Evolutionary conservation across 352 stramenopile species (phyloP), one percentile per base, ranked within the genome.

Genomic region (Globisporangium cylindrosporum): DNA sequence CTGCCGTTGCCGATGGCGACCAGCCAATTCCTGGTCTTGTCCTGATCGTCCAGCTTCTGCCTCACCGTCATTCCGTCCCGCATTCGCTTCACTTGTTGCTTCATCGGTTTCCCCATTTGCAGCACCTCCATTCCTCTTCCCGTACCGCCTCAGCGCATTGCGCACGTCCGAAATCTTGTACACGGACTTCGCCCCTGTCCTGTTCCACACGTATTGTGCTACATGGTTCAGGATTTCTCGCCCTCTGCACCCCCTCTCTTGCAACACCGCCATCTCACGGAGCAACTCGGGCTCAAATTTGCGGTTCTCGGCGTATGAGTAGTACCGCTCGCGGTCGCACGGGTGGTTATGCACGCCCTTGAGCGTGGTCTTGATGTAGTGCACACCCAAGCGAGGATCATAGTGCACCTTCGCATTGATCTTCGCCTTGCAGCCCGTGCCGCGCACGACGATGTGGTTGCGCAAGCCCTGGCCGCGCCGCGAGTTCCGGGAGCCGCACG

Each of bases 281-380:
- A 64, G 22, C n/a, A 64, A 15, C 59, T 14, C 59, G 1, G 59
- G 22, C 24, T 64, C 43, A 54, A 64, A 56, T 6, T 38, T 38
- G 6, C 59, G 59, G 18, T 64, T 64, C 22, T 55, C 59, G 15
- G 38, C 36, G 59, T 64, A 64, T 3, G 36, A 55, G 38, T 64
- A 64, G 38, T 56, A 64, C 34, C 36, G 43, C 18, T 64, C 59
- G 38, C 43, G 36, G 38, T 53, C 36, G 27, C 36, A 55, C 59
- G 59, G 38, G 43, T 64, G 59, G 38, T 64, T 64, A n/a, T 64
- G 59, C n/a, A 24, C 38, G 22, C 59, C 22, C 18, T 36, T n/a
- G 8, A 56, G 59, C 27, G 53, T 49, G 1, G 59, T 51, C 9
- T 56, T 32, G 7, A 64, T 22, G 15, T 25, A 53, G 12, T 64